phyloP scores from a whole-genome alignment of 331 rosid species.

The Ulmus americana region DNA sequence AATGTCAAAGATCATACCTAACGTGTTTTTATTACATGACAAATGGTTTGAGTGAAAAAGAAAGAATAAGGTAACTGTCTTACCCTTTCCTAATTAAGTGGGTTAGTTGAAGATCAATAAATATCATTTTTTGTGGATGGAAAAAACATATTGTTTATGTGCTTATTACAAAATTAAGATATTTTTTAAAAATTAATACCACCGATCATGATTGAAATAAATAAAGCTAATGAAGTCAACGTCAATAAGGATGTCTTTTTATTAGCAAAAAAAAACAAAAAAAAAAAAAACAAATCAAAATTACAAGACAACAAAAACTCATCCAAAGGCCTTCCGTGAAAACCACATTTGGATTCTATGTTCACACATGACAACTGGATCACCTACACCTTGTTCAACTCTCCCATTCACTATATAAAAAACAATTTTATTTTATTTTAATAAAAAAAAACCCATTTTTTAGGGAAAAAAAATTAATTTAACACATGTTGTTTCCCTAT shows the following conservation, averaged over 20 bases:
- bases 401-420: not conserved
- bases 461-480: not conserved
- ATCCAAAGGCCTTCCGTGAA: not conserved
- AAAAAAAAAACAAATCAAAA: not conserved
- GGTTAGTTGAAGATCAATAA: too few species aligned
- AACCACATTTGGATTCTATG: not conserved
- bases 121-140: too few species aligned
- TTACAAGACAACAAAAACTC: not conserved
- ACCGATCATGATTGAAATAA: too few species aligned
- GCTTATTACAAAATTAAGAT: too few species aligned
- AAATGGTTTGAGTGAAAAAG: too few species aligned
- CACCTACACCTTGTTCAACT: not conserved
- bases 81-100: too few species aligned
- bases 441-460: not conserved
- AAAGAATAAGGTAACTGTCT: too few species aligned
- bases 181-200: too few species aligned
- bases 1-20: too few species aligned
- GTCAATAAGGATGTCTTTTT: conserved; percentile 29
- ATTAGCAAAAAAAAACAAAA: conserved; percentile 4
- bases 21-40: too few species aligned
- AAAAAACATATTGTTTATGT: too few species aligned
- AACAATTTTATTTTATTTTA: not conserved
- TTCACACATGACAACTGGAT: conserved; percentile 1
- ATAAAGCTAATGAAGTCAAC: not conserved
- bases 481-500: too few species aligned